These are phyloP conservation scores for Dillenia turbinata DNA, from an alignment of 164 flowering plant genomes.

Conservation along the genomic window DNA sequence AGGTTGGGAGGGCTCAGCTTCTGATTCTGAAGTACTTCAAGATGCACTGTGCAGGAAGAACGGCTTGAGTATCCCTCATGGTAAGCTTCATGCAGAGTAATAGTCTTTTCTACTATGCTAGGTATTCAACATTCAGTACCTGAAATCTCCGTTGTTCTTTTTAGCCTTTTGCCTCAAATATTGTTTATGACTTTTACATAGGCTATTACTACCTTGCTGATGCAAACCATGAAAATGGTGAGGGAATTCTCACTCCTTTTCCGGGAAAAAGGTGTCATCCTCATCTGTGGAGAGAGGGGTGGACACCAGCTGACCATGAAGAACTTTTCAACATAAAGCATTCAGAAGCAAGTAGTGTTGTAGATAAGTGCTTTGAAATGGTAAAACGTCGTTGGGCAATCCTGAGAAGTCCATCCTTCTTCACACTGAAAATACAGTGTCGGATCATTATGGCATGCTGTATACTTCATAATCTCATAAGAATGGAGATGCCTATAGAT, in stretches of 20 bases:
- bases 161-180: too few species aligned
- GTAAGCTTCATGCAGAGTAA: too few species aligned
- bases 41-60: too few species aligned
- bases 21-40: too few species aligned
- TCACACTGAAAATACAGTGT: not conserved
- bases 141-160: too few species aligned
- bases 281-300: not conserved
- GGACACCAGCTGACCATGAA: not conserved
- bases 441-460: not conserved
- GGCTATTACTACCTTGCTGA: not conserved
- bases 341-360: not conserved
- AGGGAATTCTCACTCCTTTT: not conserved
- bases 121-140: too few species aligned
- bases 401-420: not conserved
- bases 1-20: too few species aligned
- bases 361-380: conserved; percentile 1
- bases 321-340: conserved; percentile 5
- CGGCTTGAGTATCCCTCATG: too few species aligned
- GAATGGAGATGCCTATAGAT: not conserved
- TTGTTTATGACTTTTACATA: not conserved
- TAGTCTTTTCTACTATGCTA: too few species aligned
- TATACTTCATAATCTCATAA: conserved; percentile 2
- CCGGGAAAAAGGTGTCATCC: not conserved
- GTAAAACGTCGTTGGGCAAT: not conserved
- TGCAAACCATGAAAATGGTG: not conserved